These are phyloP conservation scores for Drosera spatulata DNA, from an alignment of 179 eudicot genomes.

Conservation along the genomic window DNA sequence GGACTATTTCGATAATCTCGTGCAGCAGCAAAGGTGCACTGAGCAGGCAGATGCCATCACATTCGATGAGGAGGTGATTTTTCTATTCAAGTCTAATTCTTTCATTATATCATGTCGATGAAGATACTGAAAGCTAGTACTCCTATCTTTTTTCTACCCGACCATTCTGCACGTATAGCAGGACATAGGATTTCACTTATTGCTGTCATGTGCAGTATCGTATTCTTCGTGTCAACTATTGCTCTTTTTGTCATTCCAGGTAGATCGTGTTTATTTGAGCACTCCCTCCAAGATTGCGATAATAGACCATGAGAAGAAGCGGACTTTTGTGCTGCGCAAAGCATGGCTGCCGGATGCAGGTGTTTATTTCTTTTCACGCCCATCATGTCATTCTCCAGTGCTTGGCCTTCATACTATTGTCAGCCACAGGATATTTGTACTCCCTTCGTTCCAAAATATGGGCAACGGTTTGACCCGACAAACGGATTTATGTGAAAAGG, in stretches of 20 bases:
- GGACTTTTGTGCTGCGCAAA: constrained; percentile 86
- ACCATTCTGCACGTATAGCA: no score
- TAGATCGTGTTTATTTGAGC: constrained; percentile 86
- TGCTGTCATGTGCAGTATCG: constrained; percentile 1
- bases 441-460: no score
- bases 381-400: no score
- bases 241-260: constrained; percentile 25
- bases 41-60: constrained; percentile 98
- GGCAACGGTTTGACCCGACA: no score
- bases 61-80: constrained; percentile 78
- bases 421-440: no score
- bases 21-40: constrained; percentile 65
- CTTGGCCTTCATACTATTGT: no score
- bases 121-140: no score
- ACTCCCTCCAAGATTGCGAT: constrained; percentile 90
- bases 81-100: no score
- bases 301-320: constrained; percentile 90
- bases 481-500: no score
- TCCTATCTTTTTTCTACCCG: no score
- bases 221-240: constrained; percentile 1
- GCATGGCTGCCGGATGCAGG: constrained; percentile 99
- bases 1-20: constrained; percentile 86
- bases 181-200: no score
- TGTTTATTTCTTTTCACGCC: constrained; percentile 1
- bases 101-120: no score